Evolutionary conservation across 2,329 filamentous ascomycete species (phyloP), one percentile per base, ranked within the genome.

Genomic region (Xylariomycetidae sp.): DNA sequence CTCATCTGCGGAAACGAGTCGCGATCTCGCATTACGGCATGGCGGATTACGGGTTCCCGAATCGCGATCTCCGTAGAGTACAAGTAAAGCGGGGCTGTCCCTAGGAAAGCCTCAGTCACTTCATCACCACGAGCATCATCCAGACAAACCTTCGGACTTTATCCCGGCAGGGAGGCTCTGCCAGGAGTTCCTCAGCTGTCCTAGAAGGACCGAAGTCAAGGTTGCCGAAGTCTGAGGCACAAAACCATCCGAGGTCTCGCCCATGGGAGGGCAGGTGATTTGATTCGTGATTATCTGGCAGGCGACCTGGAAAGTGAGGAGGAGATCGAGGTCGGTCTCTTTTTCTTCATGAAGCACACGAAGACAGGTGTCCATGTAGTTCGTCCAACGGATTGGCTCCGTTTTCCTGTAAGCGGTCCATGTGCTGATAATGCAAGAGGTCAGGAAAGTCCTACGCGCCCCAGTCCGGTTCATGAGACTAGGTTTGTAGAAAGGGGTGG

Each of bases 241-340:
- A n/a, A n/a, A n/a, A n/a, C n/a, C n/a, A 27, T 16, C 29, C 14
- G 17, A 7, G 20, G 11, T 13, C 12, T 45, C 40, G 23, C 39
- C 30, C 16, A 29, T 14, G 12, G 27, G 15, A 15, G 36, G 13
- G 28, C 40, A 41, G 3, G 43, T 45, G 3, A 50, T 12, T 27
- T 53, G 45, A 10, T 52, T 50, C 8, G 37, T 41, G 16, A 54
- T 46, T 5, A 51, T 36, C 18, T 51, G 48, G 22, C 51, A 50
- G 25, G 42, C 50, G 15, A 50, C 31, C 15, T 54, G 47, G 2
- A 35, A 31, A 12, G 34, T 31, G 3, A 53, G 27, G 12, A 47
- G 28, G 5, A 34, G 25, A 16, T 53, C 49, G 6, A 43, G 25
- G 5, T 35, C 28, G 1, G 46, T 39, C 22, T 53, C 49, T 14